phyloP scores from a whole-genome alignment of 306 rosid species.

The Dalbergia cochinchinensis region DNA sequence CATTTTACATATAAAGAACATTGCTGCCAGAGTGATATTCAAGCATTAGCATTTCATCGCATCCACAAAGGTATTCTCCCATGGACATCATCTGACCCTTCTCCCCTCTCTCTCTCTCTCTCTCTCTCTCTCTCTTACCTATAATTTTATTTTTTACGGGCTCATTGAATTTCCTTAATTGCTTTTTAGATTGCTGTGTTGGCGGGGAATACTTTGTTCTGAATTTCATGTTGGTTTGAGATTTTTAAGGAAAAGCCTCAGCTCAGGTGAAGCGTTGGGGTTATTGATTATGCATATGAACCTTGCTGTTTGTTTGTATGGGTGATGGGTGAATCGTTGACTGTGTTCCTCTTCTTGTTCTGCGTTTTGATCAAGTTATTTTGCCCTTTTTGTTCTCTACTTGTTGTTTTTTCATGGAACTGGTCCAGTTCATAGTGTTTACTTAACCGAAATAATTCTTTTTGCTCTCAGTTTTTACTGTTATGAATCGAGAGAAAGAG shows the following conservation, averaged over 20 bases:
- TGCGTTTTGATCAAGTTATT: neutral
- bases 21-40: too few relatives aligned
- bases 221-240: conserved; percentile 2
- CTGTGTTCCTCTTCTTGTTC: conserved; percentile 3
- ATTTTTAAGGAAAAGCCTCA: neutral
- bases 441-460: neutral
- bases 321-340: neutral
- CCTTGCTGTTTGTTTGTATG: neutral
- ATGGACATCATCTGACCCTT: neutral
- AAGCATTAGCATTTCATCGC: neutral
- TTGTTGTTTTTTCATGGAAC: neutral
- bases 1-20: too few relatives aligned
- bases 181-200: neutral
- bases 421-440: conserved; percentile 13
- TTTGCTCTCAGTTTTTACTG: neutral
- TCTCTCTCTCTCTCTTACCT: neutral
- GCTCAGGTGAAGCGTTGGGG: neutral
- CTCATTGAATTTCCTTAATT: neutral
- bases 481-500: neutral
- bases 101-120: too few relatives aligned
- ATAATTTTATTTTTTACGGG: too few relatives aligned
- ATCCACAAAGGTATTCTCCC: neutral
- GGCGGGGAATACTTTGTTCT: neutral
- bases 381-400: neutral
- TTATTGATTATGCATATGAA: neutral